phyloP scores from a whole-genome alignment of 306 rosid species.

The Prunus armeniaca region DNA sequence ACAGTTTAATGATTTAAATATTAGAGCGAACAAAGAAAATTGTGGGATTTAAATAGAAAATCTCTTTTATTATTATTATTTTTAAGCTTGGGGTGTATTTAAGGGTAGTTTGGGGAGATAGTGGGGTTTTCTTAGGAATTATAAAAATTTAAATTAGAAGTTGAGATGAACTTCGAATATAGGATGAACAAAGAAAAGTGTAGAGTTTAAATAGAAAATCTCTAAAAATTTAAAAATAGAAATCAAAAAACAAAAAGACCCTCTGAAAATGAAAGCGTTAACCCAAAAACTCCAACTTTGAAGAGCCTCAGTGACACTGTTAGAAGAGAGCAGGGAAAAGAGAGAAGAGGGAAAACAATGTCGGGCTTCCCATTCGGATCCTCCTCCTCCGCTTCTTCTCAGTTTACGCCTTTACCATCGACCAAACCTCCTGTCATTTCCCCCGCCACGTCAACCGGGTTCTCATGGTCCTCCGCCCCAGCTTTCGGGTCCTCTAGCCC shows the following conservation, averaged over 20 bases:
- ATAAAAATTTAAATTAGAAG: too few relatives aligned
- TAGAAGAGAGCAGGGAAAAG: neutral
- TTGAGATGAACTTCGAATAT: too few relatives aligned
- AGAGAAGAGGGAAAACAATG: conserved; percentile 33
- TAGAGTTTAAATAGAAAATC: too few relatives aligned
- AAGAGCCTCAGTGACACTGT: neutral
- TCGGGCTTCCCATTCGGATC: conserved; percentile 59
- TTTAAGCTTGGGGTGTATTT: too few relatives aligned
- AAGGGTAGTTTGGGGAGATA: too few relatives aligned
- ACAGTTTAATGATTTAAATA: too few relatives aligned
- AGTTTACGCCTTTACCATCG: conserved; percentile 37
- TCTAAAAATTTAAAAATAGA: too few relatives aligned
- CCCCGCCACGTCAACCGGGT: conserved; percentile 27
- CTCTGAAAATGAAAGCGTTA: neutral
- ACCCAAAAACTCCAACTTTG: conserved; percentile 14
- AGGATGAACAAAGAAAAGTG: too few relatives aligned
- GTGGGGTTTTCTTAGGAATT: too few relatives aligned
- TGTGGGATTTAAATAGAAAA: too few relatives aligned
- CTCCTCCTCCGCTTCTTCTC: conserved; percentile 18
- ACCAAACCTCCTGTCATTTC: neutral
- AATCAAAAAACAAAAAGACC: neutral
- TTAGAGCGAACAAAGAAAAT: too few relatives aligned
- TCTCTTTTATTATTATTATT: too few relatives aligned
- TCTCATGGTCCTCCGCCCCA: conserved; percentile 17
- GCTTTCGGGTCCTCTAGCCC: conserved; percentile 17